A percentile compares a stretch with the other conserved stretches of the same genome.
Conservation (phyloP, 1,139 yeast species). For the Yamadazyma jaroonii region DNA sequence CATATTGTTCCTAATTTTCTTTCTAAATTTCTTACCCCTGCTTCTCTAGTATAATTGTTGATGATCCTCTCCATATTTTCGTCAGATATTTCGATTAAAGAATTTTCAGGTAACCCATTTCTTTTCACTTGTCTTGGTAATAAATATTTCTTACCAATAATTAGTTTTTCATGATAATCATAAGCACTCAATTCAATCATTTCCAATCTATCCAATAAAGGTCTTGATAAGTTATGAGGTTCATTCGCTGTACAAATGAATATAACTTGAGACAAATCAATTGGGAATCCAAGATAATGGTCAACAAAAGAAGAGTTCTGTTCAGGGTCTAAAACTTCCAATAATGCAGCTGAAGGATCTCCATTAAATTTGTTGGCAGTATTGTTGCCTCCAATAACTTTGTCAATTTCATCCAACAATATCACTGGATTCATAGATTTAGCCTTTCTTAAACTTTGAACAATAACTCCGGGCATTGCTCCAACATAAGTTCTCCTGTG, state of each 20-base stretch:
- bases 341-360: slow-evolving; percentile 87
- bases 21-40: slow-evolving; percentile 83
- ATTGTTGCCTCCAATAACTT: slow-evolving; percentile 61
- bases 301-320: slow-evolving; percentile 79
- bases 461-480: slow-evolving; percentile 85
- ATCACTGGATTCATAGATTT: slow-evolving; percentile 88
- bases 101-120: slow-evolving; percentile 59
- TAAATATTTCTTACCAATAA: slow-evolving; percentile 68
- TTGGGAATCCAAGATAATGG: slow-evolving; percentile 84
- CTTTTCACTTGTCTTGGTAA: slow-evolving; percentile 76
- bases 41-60: slow-evolving; percentile 74
- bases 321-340: slow-evolving; percentile 90
- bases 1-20: slow-evolving; percentile 71
- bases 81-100: slow-evolving; percentile 38
- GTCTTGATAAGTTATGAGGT: slow-evolving; percentile 69
- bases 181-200: slow-evolving; percentile 79
- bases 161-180: slow-evolving; percentile 73
- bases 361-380: slow-evolving; percentile 61
- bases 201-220: slow-evolving; percentile 85
- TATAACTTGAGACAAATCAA: slow-evolving; percentile 79
- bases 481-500: slow-evolving; percentile 93
- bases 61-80: slow-evolving; percentile 61
- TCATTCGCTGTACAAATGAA: slow-evolving; percentile 93
- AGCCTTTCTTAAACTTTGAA: slow-evolving; percentile 76
- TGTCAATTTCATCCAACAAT: slow-evolving; percentile 84